Evolutionary conservation across 805 yeast species (phyloP).

Genomic region (Kockiozyma suomiensis): DNA sequence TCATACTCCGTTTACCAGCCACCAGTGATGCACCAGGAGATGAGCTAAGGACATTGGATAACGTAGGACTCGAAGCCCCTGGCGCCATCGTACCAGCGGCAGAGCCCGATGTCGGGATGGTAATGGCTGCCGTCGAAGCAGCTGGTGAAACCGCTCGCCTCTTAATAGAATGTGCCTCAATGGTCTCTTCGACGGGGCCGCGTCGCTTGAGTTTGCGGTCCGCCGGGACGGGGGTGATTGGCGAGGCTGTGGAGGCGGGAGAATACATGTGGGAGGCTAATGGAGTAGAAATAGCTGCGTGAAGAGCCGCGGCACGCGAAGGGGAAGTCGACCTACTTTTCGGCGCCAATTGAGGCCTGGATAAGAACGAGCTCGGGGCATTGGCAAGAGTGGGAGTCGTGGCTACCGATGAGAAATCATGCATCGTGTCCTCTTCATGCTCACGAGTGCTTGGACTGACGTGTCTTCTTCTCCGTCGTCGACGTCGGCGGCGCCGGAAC

Average conservation of each 20-base stretch:
- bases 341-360: background rate
- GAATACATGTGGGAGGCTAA: background rate
- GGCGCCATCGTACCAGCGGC: constrained; percentile 8
- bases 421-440: background rate
- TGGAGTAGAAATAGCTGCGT: background rate
- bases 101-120: constrained; percentile 10
- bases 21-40: constrained; percentile 25
- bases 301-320: background rate
- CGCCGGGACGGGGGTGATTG: constrained; percentile 1
- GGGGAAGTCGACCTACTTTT: constrained; percentile 6
- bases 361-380: background rate
- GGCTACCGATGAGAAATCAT: background rate
- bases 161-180: constrained; percentile 27
- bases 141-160: constrained; percentile 34
- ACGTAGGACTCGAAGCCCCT: constrained; percentile 11
- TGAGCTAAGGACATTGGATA: background rate
- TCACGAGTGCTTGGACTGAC: background rate
- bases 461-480: constrained; percentile 3
- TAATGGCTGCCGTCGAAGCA: background rate
- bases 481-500: constrained; percentile 4
- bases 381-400: background rate
- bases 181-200: constrained; percentile 18
- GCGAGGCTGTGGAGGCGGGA: constrained; percentile 3
- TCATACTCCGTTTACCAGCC: constrained; percentile 31
- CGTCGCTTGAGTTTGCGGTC: constrained; percentile 26